These are phyloP conservation scores for Suhomyces yuchorum DNA, from an alignment of 1,139 yeast genomes.

Conservation along the genomic window DNA sequence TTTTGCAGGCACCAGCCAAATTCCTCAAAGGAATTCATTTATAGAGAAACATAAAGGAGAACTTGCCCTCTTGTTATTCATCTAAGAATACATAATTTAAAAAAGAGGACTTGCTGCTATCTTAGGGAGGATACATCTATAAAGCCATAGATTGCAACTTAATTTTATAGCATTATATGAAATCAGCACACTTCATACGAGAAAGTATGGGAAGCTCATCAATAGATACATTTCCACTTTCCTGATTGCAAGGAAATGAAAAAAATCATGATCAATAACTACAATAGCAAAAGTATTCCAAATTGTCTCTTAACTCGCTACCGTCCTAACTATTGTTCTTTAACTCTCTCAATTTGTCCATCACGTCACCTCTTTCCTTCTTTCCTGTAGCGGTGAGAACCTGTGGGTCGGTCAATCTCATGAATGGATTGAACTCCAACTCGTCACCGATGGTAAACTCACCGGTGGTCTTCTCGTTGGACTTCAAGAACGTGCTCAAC, in stretches of 20 bases:
- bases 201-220: too few species aligned
- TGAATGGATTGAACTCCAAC: constrained; percentile 80
- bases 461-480: constrained; percentile 80
- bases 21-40: too few species aligned
- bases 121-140: too few species aligned
- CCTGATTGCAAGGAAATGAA: background rate
- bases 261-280: background rate
- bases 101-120: too few species aligned
- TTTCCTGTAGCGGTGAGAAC: constrained; percentile 51
- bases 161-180: too few species aligned
- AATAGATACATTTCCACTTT: background rate
- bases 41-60: too few species aligned
- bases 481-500: constrained; percentile 52
- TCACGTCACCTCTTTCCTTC: constrained; percentile 47
- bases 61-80: too few species aligned
- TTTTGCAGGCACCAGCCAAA: too few species aligned
- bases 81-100: too few species aligned
- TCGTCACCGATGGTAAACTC: constrained; percentile 84
- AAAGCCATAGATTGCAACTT: too few species aligned
- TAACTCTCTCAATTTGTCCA: constrained; percentile 68
- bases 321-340: constrained; percentile 58
- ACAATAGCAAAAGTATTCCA: background rate
- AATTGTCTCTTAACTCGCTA: background rate
- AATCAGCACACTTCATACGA: too few species aligned
- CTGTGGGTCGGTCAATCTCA: constrained; percentile 65